Conservation (phyloP, 2,329 filamentous ascomycete genomes). For the Neofusicoccum parvum region DNA sequence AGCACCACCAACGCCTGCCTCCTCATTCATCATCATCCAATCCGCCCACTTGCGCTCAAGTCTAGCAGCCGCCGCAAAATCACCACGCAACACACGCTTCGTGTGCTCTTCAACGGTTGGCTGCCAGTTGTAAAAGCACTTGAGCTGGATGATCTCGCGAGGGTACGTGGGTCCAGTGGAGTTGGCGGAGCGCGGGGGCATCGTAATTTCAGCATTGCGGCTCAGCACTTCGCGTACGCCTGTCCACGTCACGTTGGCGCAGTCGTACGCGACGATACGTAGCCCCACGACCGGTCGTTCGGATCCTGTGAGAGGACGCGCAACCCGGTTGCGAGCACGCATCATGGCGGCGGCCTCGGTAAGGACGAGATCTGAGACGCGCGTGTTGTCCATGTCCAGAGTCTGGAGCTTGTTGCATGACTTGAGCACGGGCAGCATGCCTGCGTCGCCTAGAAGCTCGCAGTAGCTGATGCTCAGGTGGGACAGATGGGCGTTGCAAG, state of each 20-base stretch:
- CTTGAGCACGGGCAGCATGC: slow-evolving; percentile 81
- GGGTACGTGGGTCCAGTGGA: slow-evolving; percentile 60
- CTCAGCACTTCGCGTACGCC: slow-evolving; percentile 85
- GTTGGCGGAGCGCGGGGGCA: slow-evolving; percentile 38
- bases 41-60: slow-evolving; percentile 90
- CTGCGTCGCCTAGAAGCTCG: slow-evolving; percentile 78
- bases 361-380: slow-evolving; percentile 82
- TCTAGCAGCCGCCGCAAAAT: slow-evolving; percentile 72
- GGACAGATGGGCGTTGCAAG: slow-evolving; percentile 70
- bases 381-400: slow-evolving; percentile 90
- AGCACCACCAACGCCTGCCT: slow-evolving; percentile 69
- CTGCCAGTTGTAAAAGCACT: slow-evolving; percentile 95
- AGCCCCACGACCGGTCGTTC: slow-evolving; percentile 59
- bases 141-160: slow-evolving; percentile 78
- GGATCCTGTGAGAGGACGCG: slow-evolving; percentile 34
- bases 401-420: slow-evolving; percentile 69
- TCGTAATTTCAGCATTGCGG: slow-evolving; percentile 75
- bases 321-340: slow-evolving; percentile 61
- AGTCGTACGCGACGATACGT: slow-evolving; percentile 84
- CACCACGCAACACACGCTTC: slow-evolving; percentile 77
- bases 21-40: slow-evolving; percentile 90
- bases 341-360: slow-evolving; percentile 84
- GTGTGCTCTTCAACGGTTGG: slow-evolving; percentile 93
- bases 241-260: slow-evolving; percentile 88
- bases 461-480: slow-evolving; percentile 91